phyloP scores from a whole-genome alignment of 768 basidiomycete genomes.

The Podaxis sp. region DNA sequence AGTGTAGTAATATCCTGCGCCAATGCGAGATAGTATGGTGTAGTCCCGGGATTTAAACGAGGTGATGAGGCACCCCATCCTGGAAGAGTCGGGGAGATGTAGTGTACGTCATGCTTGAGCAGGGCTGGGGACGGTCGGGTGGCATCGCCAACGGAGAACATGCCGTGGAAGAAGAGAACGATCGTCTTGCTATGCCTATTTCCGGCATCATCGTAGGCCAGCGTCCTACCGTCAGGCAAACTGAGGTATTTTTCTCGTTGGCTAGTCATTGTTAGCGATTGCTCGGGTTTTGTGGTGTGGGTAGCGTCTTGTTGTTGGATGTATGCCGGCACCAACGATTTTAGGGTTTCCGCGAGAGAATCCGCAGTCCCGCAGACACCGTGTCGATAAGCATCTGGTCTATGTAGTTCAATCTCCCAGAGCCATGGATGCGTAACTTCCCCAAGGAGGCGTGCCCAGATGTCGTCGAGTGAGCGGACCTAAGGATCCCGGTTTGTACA shows the following conservation, averaged over 20 bases:
- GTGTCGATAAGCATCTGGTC: no score
- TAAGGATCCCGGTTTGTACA: no score
- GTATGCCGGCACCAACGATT: no score
- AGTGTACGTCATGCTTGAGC: slow-evolving; percentile 41
- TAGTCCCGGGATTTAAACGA: slow-evolving; percentile 22
- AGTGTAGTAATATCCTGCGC: slow-evolving; percentile 45
- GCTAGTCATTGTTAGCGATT: neutral
- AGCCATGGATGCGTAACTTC: no score
- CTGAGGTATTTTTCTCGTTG: slow-evolving; percentile 34
- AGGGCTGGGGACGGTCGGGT: slow-evolving; percentile 32
- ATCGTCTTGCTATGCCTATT: slow-evolving; percentile 47
- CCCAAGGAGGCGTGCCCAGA: no score
- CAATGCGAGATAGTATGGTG: slow-evolving; percentile 41
- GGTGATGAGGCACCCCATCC: slow-evolving; percentile 60
- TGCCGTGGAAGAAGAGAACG: slow-evolving; percentile 57
- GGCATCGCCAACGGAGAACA: slow-evolving; percentile 49
- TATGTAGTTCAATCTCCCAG: no score
- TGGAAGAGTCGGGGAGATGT: slow-evolving; percentile 52
- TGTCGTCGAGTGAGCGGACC: no score
- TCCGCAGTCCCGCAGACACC: no score
- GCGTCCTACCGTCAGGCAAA: slow-evolving; percentile 43
- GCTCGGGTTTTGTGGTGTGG: no score
- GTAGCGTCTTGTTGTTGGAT: no score
- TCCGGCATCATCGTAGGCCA: slow-evolving; percentile 57
- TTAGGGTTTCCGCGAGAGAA: no score